Evolutionary conservation across 2,329 filamentous ascomycete species (phyloP).

Genomic region (Epichloe amarillans): DNA sequence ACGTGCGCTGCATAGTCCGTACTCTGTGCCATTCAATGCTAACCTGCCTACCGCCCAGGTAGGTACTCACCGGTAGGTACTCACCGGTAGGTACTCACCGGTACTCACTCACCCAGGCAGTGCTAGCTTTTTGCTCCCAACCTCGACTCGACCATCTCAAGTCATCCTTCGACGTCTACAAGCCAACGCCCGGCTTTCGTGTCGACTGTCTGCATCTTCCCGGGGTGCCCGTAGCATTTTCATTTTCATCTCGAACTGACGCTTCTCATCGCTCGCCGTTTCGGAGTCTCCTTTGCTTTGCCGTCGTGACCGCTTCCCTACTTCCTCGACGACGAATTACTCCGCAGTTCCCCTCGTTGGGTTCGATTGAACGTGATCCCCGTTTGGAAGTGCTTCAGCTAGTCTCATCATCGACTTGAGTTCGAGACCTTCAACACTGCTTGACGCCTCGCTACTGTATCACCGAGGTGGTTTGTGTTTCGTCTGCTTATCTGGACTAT

Average conservation of each 20-base stretch:
- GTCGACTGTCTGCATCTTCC: background rate
- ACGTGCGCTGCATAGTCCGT: too few relatives aligned
- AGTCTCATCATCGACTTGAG: background rate
- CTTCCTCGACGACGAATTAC: background rate
- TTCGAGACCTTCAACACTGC: background rate
- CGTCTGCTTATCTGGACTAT: background rate
- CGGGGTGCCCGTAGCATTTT: background rate
- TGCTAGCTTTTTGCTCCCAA: conserved; percentile 1
- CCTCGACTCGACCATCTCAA: background rate
- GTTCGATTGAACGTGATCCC: background rate
- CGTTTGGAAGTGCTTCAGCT: background rate
- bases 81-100: too few relatives aligned
- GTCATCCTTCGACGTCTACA: background rate
- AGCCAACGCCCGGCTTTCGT: background rate
- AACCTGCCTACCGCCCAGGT: too few relatives aligned
- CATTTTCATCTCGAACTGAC: background rate
- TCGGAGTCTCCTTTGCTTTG: background rate
- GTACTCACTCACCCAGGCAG: background rate
- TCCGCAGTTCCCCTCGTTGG: background rate
- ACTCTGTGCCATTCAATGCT: too few relatives aligned
- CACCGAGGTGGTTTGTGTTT: background rate
- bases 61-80: too few relatives aligned
- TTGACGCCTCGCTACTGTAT: background rate
- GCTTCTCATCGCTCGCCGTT: background rate
- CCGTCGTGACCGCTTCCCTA: background rate